These are phyloP conservation scores for Claviceps citrina DNA, from an alignment of 2,329 filamentous ascomycete genomes.

Conservation along the genomic window DNA sequence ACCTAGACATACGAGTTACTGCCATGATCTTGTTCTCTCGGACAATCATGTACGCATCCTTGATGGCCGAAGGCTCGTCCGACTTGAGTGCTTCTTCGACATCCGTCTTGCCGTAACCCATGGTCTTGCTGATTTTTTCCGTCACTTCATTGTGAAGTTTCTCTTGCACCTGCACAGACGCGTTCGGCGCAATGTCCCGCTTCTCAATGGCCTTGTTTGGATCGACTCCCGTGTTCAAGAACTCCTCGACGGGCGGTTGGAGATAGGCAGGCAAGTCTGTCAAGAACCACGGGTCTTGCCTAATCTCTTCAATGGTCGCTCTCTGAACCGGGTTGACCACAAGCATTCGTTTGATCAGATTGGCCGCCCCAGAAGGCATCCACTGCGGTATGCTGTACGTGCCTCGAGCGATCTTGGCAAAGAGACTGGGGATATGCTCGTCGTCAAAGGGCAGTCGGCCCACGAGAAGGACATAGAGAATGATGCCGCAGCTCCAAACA, in stretches of 20 bases:
- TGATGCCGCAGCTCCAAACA: conserved; percentile 94
- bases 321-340: conserved; percentile 90
- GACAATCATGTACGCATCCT: conserved; percentile 96
- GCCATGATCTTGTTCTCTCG: conserved; percentile 97
- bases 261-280: conserved; percentile 78
- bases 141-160: conserved; percentile 86
- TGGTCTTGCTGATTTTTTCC: conserved; percentile 89
- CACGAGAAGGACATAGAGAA: conserved; percentile 68
- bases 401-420: conserved; percentile 92
- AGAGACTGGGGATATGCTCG: conserved; percentile 91
- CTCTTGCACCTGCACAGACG: conserved; percentile 65
- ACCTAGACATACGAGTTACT: conserved; percentile 77
- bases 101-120: conserved; percentile 92
- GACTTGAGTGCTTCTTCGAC: conserved; percentile 87
- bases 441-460: conserved; percentile 89
- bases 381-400: conserved; percentile 87
- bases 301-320: conserved; percentile 86
- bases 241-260: conserved; percentile 75
- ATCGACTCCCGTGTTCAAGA: conserved; percentile 85
- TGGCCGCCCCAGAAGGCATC: conserved; percentile 69
- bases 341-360: conserved; percentile 81
- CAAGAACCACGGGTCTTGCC: conserved; percentile 85
- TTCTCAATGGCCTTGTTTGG: conserved; percentile 82
- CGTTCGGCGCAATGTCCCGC: conserved; percentile 63
- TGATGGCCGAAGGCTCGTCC: conserved; percentile 91